These are phyloP conservation scores for Coniosporium apollinis DNA, from an alignment of 495 filamentous ascomycete genomes.

Conservation along the genomic window DNA sequence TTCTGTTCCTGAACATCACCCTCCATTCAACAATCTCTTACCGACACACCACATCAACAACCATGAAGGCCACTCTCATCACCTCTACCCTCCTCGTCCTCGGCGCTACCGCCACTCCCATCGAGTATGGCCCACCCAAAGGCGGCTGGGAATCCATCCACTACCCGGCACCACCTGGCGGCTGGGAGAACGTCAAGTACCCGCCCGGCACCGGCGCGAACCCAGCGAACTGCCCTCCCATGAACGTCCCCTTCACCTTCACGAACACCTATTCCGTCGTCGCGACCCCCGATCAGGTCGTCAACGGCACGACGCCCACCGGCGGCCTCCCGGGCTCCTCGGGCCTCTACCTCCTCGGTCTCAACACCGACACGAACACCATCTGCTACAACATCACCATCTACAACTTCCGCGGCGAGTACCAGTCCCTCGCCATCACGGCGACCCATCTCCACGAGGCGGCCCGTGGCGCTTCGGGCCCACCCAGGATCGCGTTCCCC, in stretches of 20 bases:
- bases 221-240: neutral
- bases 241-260: conserved; percentile 16
- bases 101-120: too few relatives aligned
- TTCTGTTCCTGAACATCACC: too few relatives aligned
- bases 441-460: conserved; percentile 30
- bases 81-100: too few relatives aligned
- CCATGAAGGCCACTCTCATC: too few relatives aligned
- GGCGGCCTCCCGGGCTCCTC: conserved; percentile 18
- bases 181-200: conserved; percentile 1
- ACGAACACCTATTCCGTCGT: conserved; percentile 24
- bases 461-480: conserved; percentile 16
- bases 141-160: neutral
- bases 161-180: too few relatives aligned
- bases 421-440: conserved; percentile 21
- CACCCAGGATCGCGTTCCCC: conserved; percentile 27
- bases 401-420: conserved; percentile 21
- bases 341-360: conserved; percentile 25
- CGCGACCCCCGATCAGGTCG: conserved; percentile 24
- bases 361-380: conserved; percentile 21
- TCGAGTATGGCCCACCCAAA: too few relatives aligned
- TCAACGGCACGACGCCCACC: conserved; percentile 21
- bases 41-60: too few relatives aligned
- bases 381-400: conserved; percentile 29
- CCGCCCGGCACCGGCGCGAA: conserved; percentile 5
- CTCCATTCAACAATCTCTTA: too few relatives aligned